Conservation (phyloP, 371 early-diverging fungal genomes). For the Mucor piriformis region DNA sequence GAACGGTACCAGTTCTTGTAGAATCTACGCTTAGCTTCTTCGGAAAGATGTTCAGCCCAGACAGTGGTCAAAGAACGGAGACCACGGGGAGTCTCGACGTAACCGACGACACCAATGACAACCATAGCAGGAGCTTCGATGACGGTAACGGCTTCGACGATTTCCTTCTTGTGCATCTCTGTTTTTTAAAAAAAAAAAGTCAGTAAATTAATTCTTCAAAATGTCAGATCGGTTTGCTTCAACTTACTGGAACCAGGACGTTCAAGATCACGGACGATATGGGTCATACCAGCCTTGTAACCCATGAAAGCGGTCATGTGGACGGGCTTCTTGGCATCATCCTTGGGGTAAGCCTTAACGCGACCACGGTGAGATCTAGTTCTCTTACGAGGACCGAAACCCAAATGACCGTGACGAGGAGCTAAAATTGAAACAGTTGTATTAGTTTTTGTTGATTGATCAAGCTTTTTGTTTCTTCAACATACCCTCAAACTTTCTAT, state of each 20-base stretch:
- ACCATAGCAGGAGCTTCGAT: conserved; percentile 99
- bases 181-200: no score
- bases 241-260: conserved; percentile 85
- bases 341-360: conserved; percentile 99
- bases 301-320: conserved; percentile 99
- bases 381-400: conserved; percentile 99
- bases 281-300: conserved; percentile 99
- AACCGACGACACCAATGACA: conserved; percentile 99
- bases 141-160: conserved; percentile 99
- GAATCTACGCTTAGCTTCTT: conserved; percentile 98
- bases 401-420: conserved; percentile 99
- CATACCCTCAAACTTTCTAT: conserved; percentile 29
- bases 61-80: conserved; percentile 97
- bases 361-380: conserved; percentile 95
- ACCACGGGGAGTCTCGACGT: conserved; percentile 99
- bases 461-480: neutral
- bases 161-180: conserved; percentile 99
- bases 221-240: no score
- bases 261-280: conserved; percentile 98
- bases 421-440: conserved; percentile 27
- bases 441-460: no score
- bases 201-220: no score
- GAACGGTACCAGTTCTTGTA: conserved; percentile 99
- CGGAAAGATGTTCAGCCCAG: conserved; percentile 98
- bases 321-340: conserved; percentile 94